Base-by-base conservation (phyloP, 2,329 filamentous ascomycete species). In the Grosmannia clavigera region DNA sequence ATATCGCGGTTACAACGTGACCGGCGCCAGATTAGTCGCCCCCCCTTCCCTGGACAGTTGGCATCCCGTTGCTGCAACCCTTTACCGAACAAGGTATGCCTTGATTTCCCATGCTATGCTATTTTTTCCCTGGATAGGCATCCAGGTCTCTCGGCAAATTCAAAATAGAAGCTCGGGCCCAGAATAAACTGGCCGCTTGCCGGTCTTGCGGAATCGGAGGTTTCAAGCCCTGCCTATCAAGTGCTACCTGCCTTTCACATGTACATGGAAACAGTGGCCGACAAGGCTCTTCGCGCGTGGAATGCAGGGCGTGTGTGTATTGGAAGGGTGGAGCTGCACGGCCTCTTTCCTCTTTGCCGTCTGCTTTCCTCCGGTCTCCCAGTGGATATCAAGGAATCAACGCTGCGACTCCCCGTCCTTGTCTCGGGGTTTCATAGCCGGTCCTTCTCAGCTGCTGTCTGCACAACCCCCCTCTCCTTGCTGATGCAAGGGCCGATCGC, bases 201-300 rank as follows among this genome's bases (percentile, higher is more conserved):
- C 52, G 52, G 50, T 11, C 50, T 27, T 52, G 55, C 55, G 55
- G 55, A 57, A 57, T 29, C 55, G 55, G 55, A 48, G 16, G n/a
- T 29, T 16, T 31, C 38, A 29, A 27, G 25, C 11, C 19, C 1
- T 38, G 31, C 9, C 33, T 25, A 43, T 6, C 25, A 29, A 7
- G 10, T n/a, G 5, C 9, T 35, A 11, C 10, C 38, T 38, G 14
- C 27, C 35, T 40, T 48, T 43, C 27, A 54, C 52, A 33, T 27
- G 19, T 35, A 56, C 55, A 27, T 48, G 55, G 40, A 27, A 27
- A 31, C 16, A 31, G 16, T 48, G 40, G 16, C 10, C 55, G 40
- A 31, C 55, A 50, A 48, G 55, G 55, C 40, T 48, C 40, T 25
- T 57, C 10, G 40, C 10, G 40, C 29, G 10, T 46, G 43, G 43